phyloP scores from a whole-genome alignment of 768 basidiomycete species.

The Phanerochaete sordida region DNA sequence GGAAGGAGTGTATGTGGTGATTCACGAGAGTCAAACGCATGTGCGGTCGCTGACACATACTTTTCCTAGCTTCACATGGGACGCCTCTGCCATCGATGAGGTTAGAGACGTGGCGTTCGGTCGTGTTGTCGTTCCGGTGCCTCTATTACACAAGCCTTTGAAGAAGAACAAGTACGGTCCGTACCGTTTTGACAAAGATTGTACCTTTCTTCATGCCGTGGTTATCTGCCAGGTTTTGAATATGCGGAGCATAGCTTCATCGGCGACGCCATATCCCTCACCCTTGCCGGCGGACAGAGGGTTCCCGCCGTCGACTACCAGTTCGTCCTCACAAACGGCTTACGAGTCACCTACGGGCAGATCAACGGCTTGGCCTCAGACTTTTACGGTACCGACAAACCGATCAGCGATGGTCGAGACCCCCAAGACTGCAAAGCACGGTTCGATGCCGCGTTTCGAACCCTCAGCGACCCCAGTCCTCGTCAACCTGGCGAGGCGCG shows the following conservation, averaged over 20 bases:
- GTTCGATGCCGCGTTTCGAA: slow-evolving; percentile 13
- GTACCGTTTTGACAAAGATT: too few species aligned
- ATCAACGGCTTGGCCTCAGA: slow-evolving; percentile 17
- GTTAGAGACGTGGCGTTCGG: too few species aligned
- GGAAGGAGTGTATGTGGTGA: too few species aligned
- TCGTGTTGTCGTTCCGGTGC: too few species aligned
- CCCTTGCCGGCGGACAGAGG: slow-evolving; percentile 7
- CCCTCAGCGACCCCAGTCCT: slow-evolving; percentile 1
- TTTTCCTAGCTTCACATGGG: too few species aligned
- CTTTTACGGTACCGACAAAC: slow-evolving; percentile 15
- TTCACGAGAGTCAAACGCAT: too few species aligned
- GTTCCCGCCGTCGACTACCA: slow-evolving; percentile 9
- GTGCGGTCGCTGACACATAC: too few species aligned
- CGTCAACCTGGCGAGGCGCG: slow-evolving; percentile 11
- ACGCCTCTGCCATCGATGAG: too few species aligned
- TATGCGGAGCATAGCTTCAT: slow-evolving; percentile 13
- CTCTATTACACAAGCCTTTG: too few species aligned
- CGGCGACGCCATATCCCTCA: slow-evolving; percentile 14
- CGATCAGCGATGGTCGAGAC: slow-evolving; percentile 15
- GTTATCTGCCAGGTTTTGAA: slow-evolving; percentile 8
- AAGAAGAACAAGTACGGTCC: too few species aligned
- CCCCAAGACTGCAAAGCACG: slow-evolving; percentile 1
- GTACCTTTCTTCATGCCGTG: too few species aligned
- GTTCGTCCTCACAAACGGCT: slow-evolving; percentile 11
- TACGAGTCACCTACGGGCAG: slow-evolving; percentile 16